Evolutionary conservation across 1,139 yeast species (phyloP), one percentile per base, ranked within the genome.

Genomic region (Blastobotrys malaysiensis): DNA sequence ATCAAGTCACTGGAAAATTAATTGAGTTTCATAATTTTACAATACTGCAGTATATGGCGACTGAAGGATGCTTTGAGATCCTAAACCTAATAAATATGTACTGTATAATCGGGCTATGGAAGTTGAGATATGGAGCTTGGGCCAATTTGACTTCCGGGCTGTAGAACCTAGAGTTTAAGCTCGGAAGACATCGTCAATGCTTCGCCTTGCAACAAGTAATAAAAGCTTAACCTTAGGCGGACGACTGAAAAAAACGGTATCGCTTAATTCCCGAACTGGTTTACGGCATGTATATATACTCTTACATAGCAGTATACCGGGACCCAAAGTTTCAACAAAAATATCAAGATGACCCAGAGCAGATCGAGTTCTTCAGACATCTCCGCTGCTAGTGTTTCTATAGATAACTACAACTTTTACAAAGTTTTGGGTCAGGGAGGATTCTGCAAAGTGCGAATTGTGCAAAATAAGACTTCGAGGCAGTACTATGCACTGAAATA

Each of bases 401-500:
- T 59, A 20, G 56, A 58, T 18, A 52, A 54, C 43, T 61, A 60
- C 49, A 48, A 44, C 31, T 55, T 62, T 21, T 56, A 54, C 36
- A 58, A 60, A 16, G 50, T 46, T 7, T 53, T 62, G 22, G 67
- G 67, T 9, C 61, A 63, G 45, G 69, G 69, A 1, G 60, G 65
- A 4, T 87, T 86, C 63, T 93, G 95, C 1, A 85, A 84, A 66
- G 95, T 87, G 2, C 65, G 86, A 1, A 68, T 86, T 5, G 93
- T 86, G 0, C 78, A 81, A 57, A 85, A 84, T 63, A 67, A 67
- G 47, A 64, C 75, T 9, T 79, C 84, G 0, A 82, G 82, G 0
- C 77, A 76, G 57, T 69, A 83, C 18, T 86, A 80, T 73, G 95
- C 95, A 0, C 88, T 85, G 69, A 87, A 87, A 60, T 91, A 86